Evolutionary conservation across 176 grass and related monocot species (phyloP), one percentile per base, ranked within the genome.

Genomic region (Oryza australiensis): DNA sequence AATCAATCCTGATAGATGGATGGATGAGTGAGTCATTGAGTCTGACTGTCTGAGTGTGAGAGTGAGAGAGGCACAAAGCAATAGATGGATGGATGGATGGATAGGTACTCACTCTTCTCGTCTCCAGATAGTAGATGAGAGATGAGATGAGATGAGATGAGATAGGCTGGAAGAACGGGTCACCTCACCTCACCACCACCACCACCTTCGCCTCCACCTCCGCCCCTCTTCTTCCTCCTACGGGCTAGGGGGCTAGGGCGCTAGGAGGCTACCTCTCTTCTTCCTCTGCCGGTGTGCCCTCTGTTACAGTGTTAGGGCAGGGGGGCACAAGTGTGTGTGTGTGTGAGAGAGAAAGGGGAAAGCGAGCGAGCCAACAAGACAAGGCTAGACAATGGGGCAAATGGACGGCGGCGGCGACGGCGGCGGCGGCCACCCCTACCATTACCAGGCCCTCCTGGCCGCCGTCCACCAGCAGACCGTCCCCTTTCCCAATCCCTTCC

Each of bases 401-500:
- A 78, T 79, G 83, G 84, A 68, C 12, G 75, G 46, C 38, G 86
- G 51, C 45, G 80, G 34, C 65, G 78, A 0, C 42, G 80, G 22
- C 46, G 76, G 29, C 48, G 81, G 29, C 40, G 75, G 41, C 41
- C 41, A 38, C 43, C 66, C n/a, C 11, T 82, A 77, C 77, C 78
- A 89, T 55, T 89, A 89, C 83, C 87, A 89, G 26, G 83, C 87
- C 20, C 84, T 84, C 26, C 85, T 86, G 38, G 67, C 88, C 82
- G 82, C 85, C 72, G 66, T 83, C 26, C 83, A 85, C 82, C 72
- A 66, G 81, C 87, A 87, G 64, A 45, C 30, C 43, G 63, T 88
- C 60, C 81, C 76, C 64, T 80, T 74, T 46, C 68, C 62, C 84
- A 70, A 80, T 23, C 74, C 79, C 10, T 76, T 23, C 75, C 83